Base-by-base conservation (phyloP, 768 basidiomycete genomes). In the Ephemerocybe angulata region DNA sequence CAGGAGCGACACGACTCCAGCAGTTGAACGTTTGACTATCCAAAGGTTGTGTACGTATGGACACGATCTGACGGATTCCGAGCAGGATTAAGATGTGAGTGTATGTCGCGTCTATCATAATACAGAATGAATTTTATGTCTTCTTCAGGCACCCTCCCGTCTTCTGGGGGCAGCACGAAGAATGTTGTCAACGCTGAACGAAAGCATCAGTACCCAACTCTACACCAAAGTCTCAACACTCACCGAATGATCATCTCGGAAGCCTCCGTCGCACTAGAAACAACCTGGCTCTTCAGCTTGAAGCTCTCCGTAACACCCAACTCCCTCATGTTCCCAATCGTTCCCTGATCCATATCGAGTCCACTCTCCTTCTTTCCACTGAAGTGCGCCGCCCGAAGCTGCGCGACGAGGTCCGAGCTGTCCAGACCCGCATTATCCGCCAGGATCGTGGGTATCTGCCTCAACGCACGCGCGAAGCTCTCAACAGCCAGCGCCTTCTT, bases 341-440 rank as follows among this genome's bases (percentile, higher is more conserved):
- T 71, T 2, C 92, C 96, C 42, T 84, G 65, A 29, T 93, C 82
- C 94, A 99, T 95, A 66, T 98, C 96, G 6, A 98, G 79, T 13
- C 97, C 97, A 43, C 93, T 86, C 63, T 98, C 93, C 3, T 72
- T 59, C 59, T 85, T 79, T 3, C 95, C 94, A 60, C 93, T 93
- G 68, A 90, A 96, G 70, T 99, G 97, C 10, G 94, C 93, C 1
- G 95, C 95, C 52, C 97, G 77, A 31, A 99, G 77, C 63, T 81
- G 85, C 29, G 93, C 77, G 13, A 98, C 96, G 21, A 99, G 80
- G 64, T 99, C 97, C 11, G 90, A 88, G n/a, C 93, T 96, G 68
- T 99, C 97, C 70, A 89, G 95, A 0, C 97, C 97, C 6, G 95
- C 97, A 64, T 99, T 99, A 67, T 98, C 97, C 10, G 96, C 93